Evolutionary conservation across 805 yeast species (phyloP), one percentile per base, ranked within the genome.

Genomic region (Schizosaccharomyces octosporus): DNA sequence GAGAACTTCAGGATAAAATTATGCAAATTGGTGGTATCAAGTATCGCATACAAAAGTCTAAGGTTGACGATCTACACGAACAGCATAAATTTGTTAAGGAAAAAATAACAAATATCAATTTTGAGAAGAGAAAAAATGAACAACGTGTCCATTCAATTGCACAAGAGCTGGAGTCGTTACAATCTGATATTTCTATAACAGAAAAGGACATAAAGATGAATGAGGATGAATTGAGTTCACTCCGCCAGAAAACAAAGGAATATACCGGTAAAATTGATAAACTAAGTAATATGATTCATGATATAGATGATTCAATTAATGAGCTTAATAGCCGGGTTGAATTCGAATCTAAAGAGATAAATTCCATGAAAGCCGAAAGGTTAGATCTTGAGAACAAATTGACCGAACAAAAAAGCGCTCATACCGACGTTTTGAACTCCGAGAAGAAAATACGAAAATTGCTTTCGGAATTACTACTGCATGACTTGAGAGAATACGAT

Each of bases 21-120:
- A 81, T 89, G 85, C 83, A 85, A 60, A 83, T 87, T 61, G 99
- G 99, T 61, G 99, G 99, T 63, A 83, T 85, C 7, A 81, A 81
- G 64, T 75, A 93, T 64, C 81, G 86, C 62, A 70, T 85, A 63
- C 96, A 88, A 67, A 84, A 81, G 64, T 79, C 94, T 0, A 84
- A 81, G 67, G 95, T 93, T 7, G 88, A 82, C 66, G 84, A 94
- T 1, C 74, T 84, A 42, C 74, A 75, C 55, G 85, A 84, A 66
- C 79, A 80, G 66, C 78, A 17, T 17, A 51, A 51, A 7, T 51
- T 24, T 51, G 13, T 81, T 15, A 74, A 72, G 43, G 79, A 79
- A 55, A 81, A 80, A 66, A 75, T 81, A 15, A 75, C 82, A 4
- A 78, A 77, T 39, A 85, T 81, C 62, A 78, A 75, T 62, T 71